These are phyloP conservation scores for Trichothecium sympodiale DNA, from an alignment of 2,329 filamentous ascomycete species.

Conservation along the genomic window DNA sequence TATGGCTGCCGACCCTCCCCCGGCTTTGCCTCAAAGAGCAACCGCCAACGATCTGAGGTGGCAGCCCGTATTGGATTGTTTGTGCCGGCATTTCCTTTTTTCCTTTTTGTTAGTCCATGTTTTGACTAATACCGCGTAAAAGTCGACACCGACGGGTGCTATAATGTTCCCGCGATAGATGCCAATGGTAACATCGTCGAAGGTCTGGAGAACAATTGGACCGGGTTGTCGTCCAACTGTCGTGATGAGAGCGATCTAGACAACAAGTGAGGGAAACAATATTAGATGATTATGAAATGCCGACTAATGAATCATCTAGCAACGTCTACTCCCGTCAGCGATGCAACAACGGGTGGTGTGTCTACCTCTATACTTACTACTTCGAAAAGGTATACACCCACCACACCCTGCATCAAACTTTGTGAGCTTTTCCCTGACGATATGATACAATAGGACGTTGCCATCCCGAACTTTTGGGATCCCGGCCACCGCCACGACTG, in stretches of 20 bases:
- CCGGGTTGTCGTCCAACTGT: slow-evolving; percentile 14
- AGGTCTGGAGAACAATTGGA: slow-evolving; percentile 18
- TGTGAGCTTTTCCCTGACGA: too few relatives aligned
- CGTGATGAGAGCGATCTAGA: slow-evolving; percentile 20
- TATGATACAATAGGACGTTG: neutral
- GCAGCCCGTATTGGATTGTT: slow-evolving; percentile 11
- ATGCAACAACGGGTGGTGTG: slow-evolving; percentile 32
- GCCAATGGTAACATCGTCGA: slow-evolving; percentile 18
- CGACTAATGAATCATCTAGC: slow-evolving; percentile 27
- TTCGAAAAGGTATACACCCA: slow-evolving; percentile 30
- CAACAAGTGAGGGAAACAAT: slow-evolving; percentile 18
- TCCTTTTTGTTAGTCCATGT: slow-evolving; percentile 2
- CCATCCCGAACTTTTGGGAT: slow-evolving; percentile 13
- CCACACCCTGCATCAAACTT: slow-evolving; percentile 9
- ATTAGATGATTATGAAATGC: slow-evolving; percentile 26
- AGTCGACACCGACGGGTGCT: slow-evolving; percentile 23
- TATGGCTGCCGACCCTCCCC: slow-evolving; percentile 6
- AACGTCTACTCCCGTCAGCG: slow-evolving; percentile 30
- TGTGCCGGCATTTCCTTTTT: too few relatives aligned
- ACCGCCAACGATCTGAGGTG: slow-evolving; percentile 11
- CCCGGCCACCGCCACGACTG: slow-evolving; percentile 27
- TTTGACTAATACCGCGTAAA: slow-evolving; percentile 10
- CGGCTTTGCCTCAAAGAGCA: slow-evolving; percentile 10
- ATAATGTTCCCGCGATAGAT: slow-evolving; percentile 27
- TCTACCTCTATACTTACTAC: slow-evolving; percentile 31